Percentiles rank a stretch among this genome's conserved stretches.
phyloP scores from a whole-genome alignment of 345 rosid species.

The Euphorbia pulcherrima region DNA sequence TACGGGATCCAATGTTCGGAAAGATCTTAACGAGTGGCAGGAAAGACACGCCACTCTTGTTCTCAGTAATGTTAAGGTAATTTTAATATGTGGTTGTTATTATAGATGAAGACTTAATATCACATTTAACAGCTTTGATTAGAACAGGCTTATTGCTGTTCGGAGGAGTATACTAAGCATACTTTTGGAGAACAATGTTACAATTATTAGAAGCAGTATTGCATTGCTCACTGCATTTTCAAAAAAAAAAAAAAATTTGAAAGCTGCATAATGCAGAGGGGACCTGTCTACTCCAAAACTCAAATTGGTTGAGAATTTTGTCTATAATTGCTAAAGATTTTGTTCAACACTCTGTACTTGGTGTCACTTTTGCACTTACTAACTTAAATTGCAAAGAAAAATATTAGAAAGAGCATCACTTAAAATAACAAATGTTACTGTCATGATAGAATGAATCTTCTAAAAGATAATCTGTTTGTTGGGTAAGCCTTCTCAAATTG shows the following conservation, averaged over 20 bases:
- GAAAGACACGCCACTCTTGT: conserved; percentile 94
- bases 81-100: no score
- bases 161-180: background rate
- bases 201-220: background rate
- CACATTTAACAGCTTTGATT: background rate
- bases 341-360: background rate
- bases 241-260: background rate
- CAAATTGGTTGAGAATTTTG: background rate
- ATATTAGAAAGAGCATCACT: background rate
- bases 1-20: conserved; percentile 61
- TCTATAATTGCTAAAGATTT: background rate
- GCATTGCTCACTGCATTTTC: background rate
- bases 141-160: background rate
- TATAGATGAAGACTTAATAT: no score
- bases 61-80: conserved; percentile 81
- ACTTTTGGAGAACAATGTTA: background rate
- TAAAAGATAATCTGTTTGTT: background rate
- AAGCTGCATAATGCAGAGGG: background rate
- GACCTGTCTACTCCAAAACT: background rate
- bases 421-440: background rate
- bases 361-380: background rate
- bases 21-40: conserved; percentile 92
- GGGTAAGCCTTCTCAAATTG: background rate
- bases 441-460: background rate
- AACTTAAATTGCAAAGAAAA: background rate